Percentiles rank a stretch among this genome's conserved stretches.
Conservation (phyloP, 2,329 filamentous ascomycete genomes). For the Pyrenophora seminiperda region DNA sequence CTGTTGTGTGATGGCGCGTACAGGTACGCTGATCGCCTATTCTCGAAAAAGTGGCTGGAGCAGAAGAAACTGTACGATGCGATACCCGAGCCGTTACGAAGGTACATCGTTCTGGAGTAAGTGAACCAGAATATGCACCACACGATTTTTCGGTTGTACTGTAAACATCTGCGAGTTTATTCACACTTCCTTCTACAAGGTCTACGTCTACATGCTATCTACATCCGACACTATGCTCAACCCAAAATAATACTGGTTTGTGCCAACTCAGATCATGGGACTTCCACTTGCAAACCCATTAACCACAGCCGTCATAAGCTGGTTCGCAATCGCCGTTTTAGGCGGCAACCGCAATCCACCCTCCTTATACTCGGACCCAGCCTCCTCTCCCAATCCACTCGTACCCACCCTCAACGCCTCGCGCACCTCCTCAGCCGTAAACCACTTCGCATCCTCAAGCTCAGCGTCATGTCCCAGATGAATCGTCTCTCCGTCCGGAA, state of each 20-base stretch:
- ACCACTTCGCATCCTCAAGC: constrained; percentile 89
- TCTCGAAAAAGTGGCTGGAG: constrained; percentile 87
- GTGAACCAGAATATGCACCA: not conserved
- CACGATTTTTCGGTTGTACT: constrained; percentile 7
- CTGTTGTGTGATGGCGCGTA: constrained; percentile 97
- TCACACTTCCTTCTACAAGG: not conserved
- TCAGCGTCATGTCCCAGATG: constrained; percentile 87
- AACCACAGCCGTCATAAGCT: constrained; percentile 78
- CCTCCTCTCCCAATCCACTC: constrained; percentile 67
- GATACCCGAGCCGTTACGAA: constrained; percentile 83
- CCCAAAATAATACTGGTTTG: not conserved
- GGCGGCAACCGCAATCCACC: constrained; percentile 82
- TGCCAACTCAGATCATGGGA: constrained; percentile 53
- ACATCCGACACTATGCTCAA: not conserved
- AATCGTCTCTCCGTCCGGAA: constrained; percentile 79
- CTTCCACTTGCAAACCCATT: constrained; percentile 69
- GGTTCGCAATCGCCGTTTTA: constrained; percentile 87
- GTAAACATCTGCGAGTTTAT: constrained; percentile 9
- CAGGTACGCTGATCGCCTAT: constrained; percentile 90
- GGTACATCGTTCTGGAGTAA: constrained; percentile 90
- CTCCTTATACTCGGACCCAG: constrained; percentile 72
- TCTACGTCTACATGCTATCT: constrained; percentile 1
- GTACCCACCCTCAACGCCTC: constrained; percentile 72
- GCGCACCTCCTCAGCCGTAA: constrained; percentile 76
- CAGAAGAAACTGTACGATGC: constrained; percentile 81